A percentile compares a stretch with the other conserved stretches of the same genome.
phyloP scores from a whole-genome alignment of 208 protist genomes.

The Acanthamoeba triangularis region DNA sequence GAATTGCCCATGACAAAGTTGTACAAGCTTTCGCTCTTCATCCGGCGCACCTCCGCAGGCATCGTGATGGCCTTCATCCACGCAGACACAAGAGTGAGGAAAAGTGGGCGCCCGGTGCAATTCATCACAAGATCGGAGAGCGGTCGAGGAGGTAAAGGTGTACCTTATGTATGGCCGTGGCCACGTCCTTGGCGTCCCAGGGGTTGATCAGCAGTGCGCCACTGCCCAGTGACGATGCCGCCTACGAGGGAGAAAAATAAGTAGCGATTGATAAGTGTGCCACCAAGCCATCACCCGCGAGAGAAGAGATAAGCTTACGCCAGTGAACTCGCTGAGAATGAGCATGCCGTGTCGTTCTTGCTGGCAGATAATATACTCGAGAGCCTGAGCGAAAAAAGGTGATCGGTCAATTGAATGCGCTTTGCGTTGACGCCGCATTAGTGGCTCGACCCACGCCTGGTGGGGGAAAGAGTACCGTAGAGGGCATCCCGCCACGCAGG shows the following conservation, averaged over 20 bases:
- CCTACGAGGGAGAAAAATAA: neutral
- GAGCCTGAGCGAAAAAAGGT: neutral
- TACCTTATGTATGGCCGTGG: constrained; percentile 53
- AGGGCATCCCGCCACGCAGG: constrained; percentile 28
- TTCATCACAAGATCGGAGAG: neutral
- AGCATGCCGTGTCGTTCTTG: constrained; percentile 83
- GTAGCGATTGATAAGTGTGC: neutral
- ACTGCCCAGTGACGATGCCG: constrained; percentile 54
- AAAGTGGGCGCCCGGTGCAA: too few relatives aligned
- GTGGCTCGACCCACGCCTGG: neutral
- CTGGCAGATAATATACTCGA: constrained; percentile 84
- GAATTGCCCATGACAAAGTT: constrained; percentile 58
- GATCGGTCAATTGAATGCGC: too few relatives aligned
- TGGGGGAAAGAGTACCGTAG: neutral
- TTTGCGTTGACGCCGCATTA: too few relatives aligned
- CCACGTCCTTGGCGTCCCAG: constrained; percentile 43
- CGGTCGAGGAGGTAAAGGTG: neutral
- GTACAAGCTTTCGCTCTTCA: constrained; percentile 48
- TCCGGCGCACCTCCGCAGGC: constrained; percentile 41
- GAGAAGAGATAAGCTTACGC: constrained; percentile 74
- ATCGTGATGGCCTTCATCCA: constrained; percentile 38
- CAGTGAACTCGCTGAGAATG: constrained; percentile 90
- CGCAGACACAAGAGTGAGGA: neutral
- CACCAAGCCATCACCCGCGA: neutral
- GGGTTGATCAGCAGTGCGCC: constrained; percentile 66